A percentile compares a stretch with the other conserved stretches of the same genome.
These are phyloP conservation scores for Candida yuanshanica DNA, from an alignment of 805 yeast species.

Conservation along the genomic window DNA sequence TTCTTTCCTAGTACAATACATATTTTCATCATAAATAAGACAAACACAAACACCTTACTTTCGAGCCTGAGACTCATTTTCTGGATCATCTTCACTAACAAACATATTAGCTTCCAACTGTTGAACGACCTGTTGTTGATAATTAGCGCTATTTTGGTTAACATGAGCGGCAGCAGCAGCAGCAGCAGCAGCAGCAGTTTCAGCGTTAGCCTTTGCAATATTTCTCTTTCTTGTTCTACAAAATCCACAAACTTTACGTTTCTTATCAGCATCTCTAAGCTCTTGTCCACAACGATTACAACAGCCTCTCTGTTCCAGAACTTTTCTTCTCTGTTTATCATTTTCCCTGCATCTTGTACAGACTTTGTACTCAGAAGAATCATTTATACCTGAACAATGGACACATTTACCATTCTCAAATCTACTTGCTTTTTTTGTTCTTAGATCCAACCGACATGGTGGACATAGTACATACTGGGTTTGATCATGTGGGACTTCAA, in stretches of 20 bases:
- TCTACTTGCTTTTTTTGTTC: constrained; percentile 51
- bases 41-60: constrained; percentile 1
- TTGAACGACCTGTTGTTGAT: constrained; percentile 11
- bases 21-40: too few species aligned
- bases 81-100: constrained; percentile 12
- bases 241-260: constrained; percentile 47
- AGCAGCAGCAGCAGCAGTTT: constrained; percentile 8
- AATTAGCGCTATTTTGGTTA: not conserved
- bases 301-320: constrained; percentile 50
- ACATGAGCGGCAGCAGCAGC: constrained; percentile 2
- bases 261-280: constrained; percentile 39
- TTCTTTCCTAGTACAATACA: too few species aligned
- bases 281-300: constrained; percentile 59
- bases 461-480: constrained; percentile 55
- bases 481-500: constrained; percentile 44
- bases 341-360: constrained; percentile 59
- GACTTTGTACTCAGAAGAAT: constrained; percentile 48
- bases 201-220: constrained; percentile 10
- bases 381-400: constrained; percentile 59
- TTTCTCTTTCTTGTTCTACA: constrained; percentile 54
- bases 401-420: constrained; percentile 63
- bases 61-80: not conserved
- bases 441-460: constrained; percentile 47
- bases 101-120: constrained; percentile 22
- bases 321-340: constrained; percentile 51